Evolutionary conservation across 768 basidiomycete species (phyloP), one percentile per base, ranked within the genome.

Genomic region (Pisolithus microcarpus): DNA sequence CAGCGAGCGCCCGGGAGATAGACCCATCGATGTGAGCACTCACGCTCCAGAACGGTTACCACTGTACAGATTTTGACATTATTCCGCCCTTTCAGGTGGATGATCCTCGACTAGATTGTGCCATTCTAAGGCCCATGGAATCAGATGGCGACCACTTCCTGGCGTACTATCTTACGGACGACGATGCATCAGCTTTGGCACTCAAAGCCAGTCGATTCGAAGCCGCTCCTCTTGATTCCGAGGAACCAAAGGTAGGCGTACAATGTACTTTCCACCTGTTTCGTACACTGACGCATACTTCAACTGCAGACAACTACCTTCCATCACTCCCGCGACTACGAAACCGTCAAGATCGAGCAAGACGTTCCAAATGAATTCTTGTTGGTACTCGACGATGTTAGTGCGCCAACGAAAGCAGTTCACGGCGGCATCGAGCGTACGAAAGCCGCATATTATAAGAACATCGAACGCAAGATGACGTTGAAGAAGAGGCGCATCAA

Each of bases 91-190:
- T 40, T 18, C 49, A 89, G 87, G 73, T 77, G 49, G 82, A 86
- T 23, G 90, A 92, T 61, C 85, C 86, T 38, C 79, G 90, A 24
- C 60, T 91, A 51, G 88, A 91, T 61, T 91, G 89, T 62, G 90
- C 89, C 18, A 85, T 91, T 52, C 70, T 92, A 49, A 80, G 90
- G 24, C 89, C 90, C 1, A 89, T 90, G 86, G 86, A 87, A 63
- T 83, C 86, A 3, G 90, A 91, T 44, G 85, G 89, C 21, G 89
- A 91, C 61, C 87, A 89, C 42, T 91, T 91, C 79, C 69, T 92
- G 50, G 82, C 88, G 10, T 91, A 88, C 61, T 91, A 91, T 55
- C 79, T 91, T 26, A 85, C 89, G 1, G 75, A 79, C 60, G 82
- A 86, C 30, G 88, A 91, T 62, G 82, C 81, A 13, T 74, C 80